These are phyloP conservation scores for Russula vinacea DNA, from an alignment of 768 basidiomycete species.

Conservation along the genomic window DNA sequence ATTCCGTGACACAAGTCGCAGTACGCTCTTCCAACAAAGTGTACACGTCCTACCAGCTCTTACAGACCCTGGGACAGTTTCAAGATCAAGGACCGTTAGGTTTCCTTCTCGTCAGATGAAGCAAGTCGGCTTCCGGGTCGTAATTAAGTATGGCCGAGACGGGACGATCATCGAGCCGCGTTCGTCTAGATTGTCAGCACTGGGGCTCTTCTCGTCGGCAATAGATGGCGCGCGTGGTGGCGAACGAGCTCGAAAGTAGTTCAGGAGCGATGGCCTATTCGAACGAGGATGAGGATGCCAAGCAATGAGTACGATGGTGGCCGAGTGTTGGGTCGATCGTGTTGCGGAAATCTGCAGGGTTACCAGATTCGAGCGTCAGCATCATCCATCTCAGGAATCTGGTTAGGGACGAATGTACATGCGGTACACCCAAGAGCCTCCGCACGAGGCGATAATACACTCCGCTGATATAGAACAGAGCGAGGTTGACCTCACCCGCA, in stretches of 20 bases:
- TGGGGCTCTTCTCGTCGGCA: constrained; percentile 39
- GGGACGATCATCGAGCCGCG: constrained; percentile 57
- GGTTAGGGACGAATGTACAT: constrained; percentile 46
- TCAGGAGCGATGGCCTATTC: constrained; percentile 61
- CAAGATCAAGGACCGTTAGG: constrained; percentile 60
- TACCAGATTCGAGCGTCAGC: constrained; percentile 1
- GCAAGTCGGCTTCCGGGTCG: constrained; percentile 52
- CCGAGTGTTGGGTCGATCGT: constrained; percentile 61
- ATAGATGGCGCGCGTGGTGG: constrained; percentile 23
- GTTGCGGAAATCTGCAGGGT: constrained; percentile 62
- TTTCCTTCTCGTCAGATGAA: constrained; percentile 64
- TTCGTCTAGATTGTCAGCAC: constrained; percentile 38
- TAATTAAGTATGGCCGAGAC: constrained; percentile 55
- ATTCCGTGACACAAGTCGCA: constrained; percentile 78
- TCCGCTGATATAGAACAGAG: constrained; percentile 75
- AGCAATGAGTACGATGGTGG: constrained; percentile 87
- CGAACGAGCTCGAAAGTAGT: constrained; percentile 41
- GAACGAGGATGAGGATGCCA: constrained; percentile 64
- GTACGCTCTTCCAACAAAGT: constrained; percentile 83
- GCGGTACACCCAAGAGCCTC: constrained; percentile 62
- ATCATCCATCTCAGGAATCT: neutral
- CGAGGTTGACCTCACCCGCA: constrained; percentile 68
- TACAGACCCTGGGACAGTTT: constrained; percentile 48
- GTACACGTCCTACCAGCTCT: constrained; percentile 71
- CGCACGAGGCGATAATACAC: constrained; percentile 73